Evolutionary conservation across 1,284 basidiomycete species (phyloP), one percentile per base, ranked within the genome.

Genomic region (Pterulicium gracile): DNA sequence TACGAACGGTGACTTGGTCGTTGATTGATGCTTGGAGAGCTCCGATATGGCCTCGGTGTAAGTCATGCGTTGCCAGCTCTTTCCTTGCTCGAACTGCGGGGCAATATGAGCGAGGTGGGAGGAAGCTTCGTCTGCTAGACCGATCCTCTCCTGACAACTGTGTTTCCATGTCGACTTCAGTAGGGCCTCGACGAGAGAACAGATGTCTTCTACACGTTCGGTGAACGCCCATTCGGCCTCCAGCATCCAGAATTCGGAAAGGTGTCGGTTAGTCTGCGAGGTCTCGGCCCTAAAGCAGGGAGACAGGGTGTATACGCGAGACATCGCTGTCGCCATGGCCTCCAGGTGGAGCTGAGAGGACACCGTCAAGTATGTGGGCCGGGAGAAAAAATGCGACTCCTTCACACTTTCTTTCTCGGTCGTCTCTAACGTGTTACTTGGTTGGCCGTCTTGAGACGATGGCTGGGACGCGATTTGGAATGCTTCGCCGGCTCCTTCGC

Each of bases 201-300:
- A 86, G 13, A 96, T 63, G 17, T 77, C 75, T 1, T 63, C 60
- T 3, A 83, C 64, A 13, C 58, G 55, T 22, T 58, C 56, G 22
- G 61, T 65, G 58, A 88, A 88, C 0, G 79, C 79, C 69, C 88
- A 80, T 60, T 96, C 95, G 0, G 88, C 92, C 65, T 99, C 95
- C 48, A 96, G 75, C 95, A 98, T 98, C 88, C 91, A 96, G 63
- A 98, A 99, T 61, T 99, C 96, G 43, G 90, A 80, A 4, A 99
- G 75, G 62, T 99, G 95, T n/a, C 95, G 75, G 43, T 79, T 80
- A 1, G 95, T 98, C 54, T 85, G 75, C 3, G 82, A 88, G 4
- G 80, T 79, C 58, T 99, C 95, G 15, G 95, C 95, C 17, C 95
- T 83, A 65, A 98, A 99, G 49, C 83, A 83, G 0, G 95, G 94